Conservation (phyloP, 345 rosid species). For the Kandelia obovata region DNA sequence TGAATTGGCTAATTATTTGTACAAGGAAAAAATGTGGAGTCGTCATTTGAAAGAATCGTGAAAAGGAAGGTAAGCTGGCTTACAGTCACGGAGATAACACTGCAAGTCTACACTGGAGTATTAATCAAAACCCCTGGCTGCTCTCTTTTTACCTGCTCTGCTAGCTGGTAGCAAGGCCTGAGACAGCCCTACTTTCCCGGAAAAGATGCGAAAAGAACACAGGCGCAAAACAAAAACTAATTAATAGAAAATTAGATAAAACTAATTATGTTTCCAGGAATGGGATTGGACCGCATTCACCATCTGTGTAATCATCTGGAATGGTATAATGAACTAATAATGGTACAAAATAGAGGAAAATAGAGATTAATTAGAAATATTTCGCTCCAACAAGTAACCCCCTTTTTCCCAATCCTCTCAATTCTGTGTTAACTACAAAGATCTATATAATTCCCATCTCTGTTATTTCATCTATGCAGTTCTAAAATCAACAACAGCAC, state of each 20-base stretch:
- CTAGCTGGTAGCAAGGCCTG: slow-evolving; percentile 2
- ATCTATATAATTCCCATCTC: neutral
- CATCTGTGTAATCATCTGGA: slow-evolving; percentile 4
- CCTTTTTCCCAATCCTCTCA: slow-evolving; percentile 2
- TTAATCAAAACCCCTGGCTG: neutral
- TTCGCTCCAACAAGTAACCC: slow-evolving; percentile 6
- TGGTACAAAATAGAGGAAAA: slow-evolving; percentile 2
- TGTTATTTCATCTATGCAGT: slow-evolving; percentile 58
- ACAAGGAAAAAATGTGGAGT: too few relatives aligned
- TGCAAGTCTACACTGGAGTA: too few relatives aligned
- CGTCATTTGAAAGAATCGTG: too few relatives aligned
- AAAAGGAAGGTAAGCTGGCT: too few relatives aligned
- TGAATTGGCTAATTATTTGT: too few relatives aligned
- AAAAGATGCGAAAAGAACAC: neutral
- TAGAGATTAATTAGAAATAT: neutral
- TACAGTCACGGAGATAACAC: too few relatives aligned
- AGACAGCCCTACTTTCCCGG: slow-evolving; percentile 10
- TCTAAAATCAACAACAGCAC: slow-evolving; percentile 59
- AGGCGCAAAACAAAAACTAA: neutral
- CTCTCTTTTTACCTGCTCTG: neutral
- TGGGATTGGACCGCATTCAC: neutral
- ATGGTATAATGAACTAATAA: neutral
- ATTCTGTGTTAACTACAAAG: neutral
- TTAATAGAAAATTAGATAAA: neutral
- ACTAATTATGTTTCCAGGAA: neutral